A percentile compares a stretch with the other conserved stretches of the same genome.
Evolutionary conservation across 2,329 filamentous ascomycete species (phyloP).

Genomic region (Apiospora malaysiana): DNA sequence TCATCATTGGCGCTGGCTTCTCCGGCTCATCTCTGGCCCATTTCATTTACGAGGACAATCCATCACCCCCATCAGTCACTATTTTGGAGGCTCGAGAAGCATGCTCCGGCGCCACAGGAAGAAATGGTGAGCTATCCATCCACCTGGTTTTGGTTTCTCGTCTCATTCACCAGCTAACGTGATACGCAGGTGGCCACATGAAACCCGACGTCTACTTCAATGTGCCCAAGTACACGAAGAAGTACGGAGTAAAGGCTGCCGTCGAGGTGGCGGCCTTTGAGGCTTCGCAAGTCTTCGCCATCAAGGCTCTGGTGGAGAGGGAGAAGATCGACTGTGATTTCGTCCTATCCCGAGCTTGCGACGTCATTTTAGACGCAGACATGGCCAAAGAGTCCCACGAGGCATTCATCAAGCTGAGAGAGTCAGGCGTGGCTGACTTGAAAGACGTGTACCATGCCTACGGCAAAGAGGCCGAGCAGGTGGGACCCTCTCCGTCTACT

Average conservation of each 20-base stretch:
- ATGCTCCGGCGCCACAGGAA: conserved; percentile 37
- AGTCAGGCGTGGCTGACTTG: conserved; percentile 34
- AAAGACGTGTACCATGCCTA: conserved; percentile 38
- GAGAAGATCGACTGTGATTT: conserved; percentile 52
- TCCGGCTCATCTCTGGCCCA: conserved; percentile 56
- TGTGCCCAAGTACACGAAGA: conserved; percentile 31
- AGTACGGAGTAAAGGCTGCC: conserved; percentile 36
- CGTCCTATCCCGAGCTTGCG: conserved; percentile 43
- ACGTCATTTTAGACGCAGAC: conserved; percentile 25
- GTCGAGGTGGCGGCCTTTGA: conserved; percentile 40
- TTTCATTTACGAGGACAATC: conserved; percentile 48
- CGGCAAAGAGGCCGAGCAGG: conserved; percentile 37
- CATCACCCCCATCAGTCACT: conserved; percentile 29
- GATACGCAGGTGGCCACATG: conserved; percentile 35
- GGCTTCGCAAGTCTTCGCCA: conserved; percentile 34
- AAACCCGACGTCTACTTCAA: conserved; percentile 43
- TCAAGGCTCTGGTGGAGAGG: conserved; percentile 44
- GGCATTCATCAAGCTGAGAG: conserved; percentile 32
- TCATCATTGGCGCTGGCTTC: conserved; percentile 61
- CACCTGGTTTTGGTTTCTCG: conserved; percentile 39
- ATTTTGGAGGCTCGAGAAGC: conserved; percentile 38
- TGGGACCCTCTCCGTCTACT: conserved; percentile 23
- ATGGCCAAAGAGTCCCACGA: conserved; percentile 19
- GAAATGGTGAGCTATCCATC: conserved; percentile 32
- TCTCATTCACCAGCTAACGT: conserved; percentile 26